These are phyloP conservation scores for Pyrenochaeta sp. DNA, from an alignment of 2,329 filamentous ascomycete genomes.

Conservation along the genomic window DNA sequence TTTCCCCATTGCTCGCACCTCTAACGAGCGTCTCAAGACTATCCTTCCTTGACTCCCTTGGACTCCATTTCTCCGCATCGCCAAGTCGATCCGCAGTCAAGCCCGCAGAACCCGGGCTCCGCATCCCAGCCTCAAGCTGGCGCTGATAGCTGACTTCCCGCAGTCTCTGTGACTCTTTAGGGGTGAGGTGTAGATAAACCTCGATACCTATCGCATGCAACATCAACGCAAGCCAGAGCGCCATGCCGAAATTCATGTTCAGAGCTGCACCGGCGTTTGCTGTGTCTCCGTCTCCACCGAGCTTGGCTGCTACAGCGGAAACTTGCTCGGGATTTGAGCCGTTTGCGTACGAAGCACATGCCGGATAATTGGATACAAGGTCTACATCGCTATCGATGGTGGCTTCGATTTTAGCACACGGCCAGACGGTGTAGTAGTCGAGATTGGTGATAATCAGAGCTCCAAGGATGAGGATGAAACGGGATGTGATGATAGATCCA, in stretches of 20 bases:
- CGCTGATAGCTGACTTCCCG: slow-evolving; percentile 64
- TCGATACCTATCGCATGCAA: slow-evolving; percentile 56
- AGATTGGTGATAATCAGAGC: slow-evolving; percentile 50
- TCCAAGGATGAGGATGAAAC: slow-evolving; percentile 57
- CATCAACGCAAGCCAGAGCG: slow-evolving; percentile 60
- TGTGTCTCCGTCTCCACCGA: slow-evolving; percentile 20
- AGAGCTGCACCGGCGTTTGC: slow-evolving; percentile 54
- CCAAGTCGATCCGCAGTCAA: slow-evolving; percentile 36
- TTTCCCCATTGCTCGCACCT: not conserved
- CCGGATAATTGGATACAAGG: slow-evolving; percentile 50
- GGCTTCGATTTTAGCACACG: slow-evolving; percentile 60
- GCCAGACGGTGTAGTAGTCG: slow-evolving; percentile 47
- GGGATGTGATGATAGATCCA: slow-evolving; percentile 61
- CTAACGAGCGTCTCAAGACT: slow-evolving; percentile 3
- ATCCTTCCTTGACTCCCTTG: slow-evolving; percentile 8
- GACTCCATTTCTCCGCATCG: slow-evolving; percentile 34
- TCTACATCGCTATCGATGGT: slow-evolving; percentile 26
- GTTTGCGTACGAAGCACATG: slow-evolving; percentile 53
- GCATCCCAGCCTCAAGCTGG: slow-evolving; percentile 63
- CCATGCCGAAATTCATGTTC: slow-evolving; percentile 59
- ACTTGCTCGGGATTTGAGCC: slow-evolving; percentile 32
- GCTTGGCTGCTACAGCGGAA: slow-evolving; percentile 34
- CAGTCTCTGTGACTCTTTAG: slow-evolving; percentile 61
- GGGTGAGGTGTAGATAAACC: slow-evolving; percentile 56
- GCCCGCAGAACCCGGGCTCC: slow-evolving; percentile 49